Conservation (phyloP, 129 eudicot species). For the Helichrysum umbraculigerum region DNA sequence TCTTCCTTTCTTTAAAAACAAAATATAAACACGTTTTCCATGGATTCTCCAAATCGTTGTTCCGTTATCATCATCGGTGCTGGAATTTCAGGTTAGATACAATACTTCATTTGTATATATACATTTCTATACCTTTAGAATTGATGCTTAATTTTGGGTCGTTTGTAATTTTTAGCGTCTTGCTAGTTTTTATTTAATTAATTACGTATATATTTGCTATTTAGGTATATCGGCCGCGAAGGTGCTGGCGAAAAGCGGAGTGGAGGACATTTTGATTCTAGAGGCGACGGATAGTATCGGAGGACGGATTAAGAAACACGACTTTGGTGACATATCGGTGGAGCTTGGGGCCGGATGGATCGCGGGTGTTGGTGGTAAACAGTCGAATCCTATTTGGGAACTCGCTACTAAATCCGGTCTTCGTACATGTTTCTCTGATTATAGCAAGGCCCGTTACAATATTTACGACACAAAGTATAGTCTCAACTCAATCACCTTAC, state of each 20-base stretch:
- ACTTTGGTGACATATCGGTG: slow-evolving; percentile 70
- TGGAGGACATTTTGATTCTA: slow-evolving; percentile 71
- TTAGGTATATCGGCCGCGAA: slow-evolving; percentile 77
- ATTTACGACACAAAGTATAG: slow-evolving; percentile 63
- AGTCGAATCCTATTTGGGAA: slow-evolving; percentile 82
- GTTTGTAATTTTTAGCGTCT: too few species aligned
- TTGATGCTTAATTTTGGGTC: too few species aligned
- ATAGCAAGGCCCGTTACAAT: slow-evolving; percentile 85
- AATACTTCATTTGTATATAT: not conserved
- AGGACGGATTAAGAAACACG: slow-evolving; percentile 67
- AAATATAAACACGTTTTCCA: slow-evolving; percentile 22
- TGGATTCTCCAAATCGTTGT: slow-evolving; percentile 60
- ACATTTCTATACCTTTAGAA: too few species aligned
- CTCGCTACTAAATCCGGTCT: slow-evolving; percentile 55
- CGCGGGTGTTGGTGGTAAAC: slow-evolving; percentile 90
- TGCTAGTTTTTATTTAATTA: not conserved
- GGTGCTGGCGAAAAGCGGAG: slow-evolving; percentile 68
- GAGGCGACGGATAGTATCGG: slow-evolving; percentile 84
- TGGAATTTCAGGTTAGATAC: slow-evolving; percentile 65
- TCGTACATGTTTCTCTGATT: slow-evolving; percentile 85
- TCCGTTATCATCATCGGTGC: slow-evolving; percentile 89
- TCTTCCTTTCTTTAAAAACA: not conserved
- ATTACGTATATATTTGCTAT: not conserved
- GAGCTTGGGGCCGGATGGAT: slow-evolving; percentile 99
- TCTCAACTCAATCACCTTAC: not conserved